These are phyloP conservation scores for Hymenoscyphus occultus DNA, from an alignment of 2,329 filamentous ascomycete species.

Conservation along the genomic window DNA sequence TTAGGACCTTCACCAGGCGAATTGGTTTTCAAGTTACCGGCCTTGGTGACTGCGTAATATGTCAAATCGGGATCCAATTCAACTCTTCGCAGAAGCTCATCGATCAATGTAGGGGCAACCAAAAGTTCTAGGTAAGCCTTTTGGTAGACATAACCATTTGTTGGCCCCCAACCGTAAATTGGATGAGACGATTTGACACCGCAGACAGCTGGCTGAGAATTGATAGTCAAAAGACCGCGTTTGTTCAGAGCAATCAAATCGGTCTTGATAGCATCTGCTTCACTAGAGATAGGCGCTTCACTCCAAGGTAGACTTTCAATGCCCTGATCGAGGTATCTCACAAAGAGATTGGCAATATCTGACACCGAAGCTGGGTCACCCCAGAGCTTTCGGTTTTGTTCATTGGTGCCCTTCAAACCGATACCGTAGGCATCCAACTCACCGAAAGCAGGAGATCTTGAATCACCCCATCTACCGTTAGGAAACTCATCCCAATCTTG, in stretches of 20 bases:
- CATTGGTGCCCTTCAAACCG: conserved; percentile 89
- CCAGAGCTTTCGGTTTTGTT: conserved; percentile 94
- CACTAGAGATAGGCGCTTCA: conserved; percentile 78
- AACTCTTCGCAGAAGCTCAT: conserved; percentile 74
- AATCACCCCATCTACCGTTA: conserved; percentile 98
- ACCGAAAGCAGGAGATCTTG: conserved; percentile 91
- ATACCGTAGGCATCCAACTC: conserved; percentile 94
- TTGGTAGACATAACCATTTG: conserved; percentile 96
- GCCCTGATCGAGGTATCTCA: conserved; percentile 78
- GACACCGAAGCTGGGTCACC: conserved; percentile 76
- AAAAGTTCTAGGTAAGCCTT: conserved; percentile 95
- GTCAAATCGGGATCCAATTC: conserved; percentile 78
- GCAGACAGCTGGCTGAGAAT: conserved; percentile 93
- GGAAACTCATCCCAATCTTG: conserved; percentile 99
- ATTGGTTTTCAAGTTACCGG: conserved; percentile 80
- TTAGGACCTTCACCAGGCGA: conserved; percentile 84
- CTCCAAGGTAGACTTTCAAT: conserved; percentile 90
- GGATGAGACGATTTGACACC: conserved; percentile 84
- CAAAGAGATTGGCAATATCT: conserved; percentile 80
- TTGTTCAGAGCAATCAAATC: conserved; percentile 79
- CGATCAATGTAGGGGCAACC: conserved; percentile 74
- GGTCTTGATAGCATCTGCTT: conserved; percentile 74
- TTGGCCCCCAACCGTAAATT: conserved; percentile 89
- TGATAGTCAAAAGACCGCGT: conserved; percentile 88
- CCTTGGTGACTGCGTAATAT: conserved; percentile 89